Evolutionary conservation across 805 yeast genomes (phyloP).

Genomic region (Saccharomycopsis lassenensis): DNA sequence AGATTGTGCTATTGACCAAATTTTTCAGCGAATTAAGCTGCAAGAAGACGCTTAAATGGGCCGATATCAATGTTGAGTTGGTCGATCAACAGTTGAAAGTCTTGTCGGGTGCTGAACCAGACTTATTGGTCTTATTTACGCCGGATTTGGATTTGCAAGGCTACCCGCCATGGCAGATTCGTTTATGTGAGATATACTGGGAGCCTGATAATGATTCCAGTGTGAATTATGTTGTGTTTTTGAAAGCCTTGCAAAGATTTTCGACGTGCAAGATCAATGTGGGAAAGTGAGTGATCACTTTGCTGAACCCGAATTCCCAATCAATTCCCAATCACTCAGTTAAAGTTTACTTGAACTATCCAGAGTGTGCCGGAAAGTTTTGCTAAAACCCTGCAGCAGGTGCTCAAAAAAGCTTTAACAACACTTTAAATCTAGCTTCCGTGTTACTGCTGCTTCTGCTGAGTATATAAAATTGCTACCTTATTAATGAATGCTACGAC

Average conservation of each 20-base stretch:
- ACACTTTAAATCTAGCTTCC: too few species aligned
- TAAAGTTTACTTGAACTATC: too few species aligned
- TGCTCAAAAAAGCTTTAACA: too few species aligned
- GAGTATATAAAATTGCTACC: too few species aligned
- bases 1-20: conserved; percentile 78
- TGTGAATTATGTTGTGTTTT: conserved; percentile 74
- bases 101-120: conserved; percentile 88
- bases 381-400: too few species aligned
- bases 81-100: conserved; percentile 65
- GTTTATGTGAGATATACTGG: conserved; percentile 86
- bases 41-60: conserved; percentile 44
- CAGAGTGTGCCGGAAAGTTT: too few species aligned
- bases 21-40: conserved; percentile 71
- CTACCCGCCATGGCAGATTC: conserved; percentile 95
- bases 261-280: conserved; percentile 78
- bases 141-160: conserved; percentile 87
- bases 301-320: too few species aligned
- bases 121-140: conserved; percentile 70
- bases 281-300: conserved; percentile 45
- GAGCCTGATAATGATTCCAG: conserved; percentile 76
- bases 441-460: too few species aligned
- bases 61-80: conserved; percentile 63
- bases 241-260: conserved; percentile 64
- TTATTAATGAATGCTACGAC: too few species aligned
- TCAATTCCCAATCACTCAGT: too few species aligned